Base-by-base conservation (phyloP, 2,329 filamentous ascomycete genomes). In the Scytalidium lignicola region DNA sequence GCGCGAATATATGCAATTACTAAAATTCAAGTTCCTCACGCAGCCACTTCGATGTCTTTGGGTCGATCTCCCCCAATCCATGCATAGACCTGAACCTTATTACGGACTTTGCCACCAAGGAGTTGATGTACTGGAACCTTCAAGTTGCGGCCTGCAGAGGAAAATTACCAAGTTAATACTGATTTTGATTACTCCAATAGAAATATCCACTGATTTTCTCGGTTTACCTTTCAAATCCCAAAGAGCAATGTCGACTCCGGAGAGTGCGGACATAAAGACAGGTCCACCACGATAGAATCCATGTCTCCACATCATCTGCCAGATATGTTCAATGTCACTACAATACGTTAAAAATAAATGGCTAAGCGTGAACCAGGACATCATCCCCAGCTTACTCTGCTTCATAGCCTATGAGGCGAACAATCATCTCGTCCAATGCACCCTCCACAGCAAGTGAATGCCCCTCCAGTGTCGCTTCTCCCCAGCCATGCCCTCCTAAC, bases 271-370 rank as follows among this genome's bases (percentile, higher is more conserved):
- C 77, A 82, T 82, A 63, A 83, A 79, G 42, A 82, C 78, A 1
- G 79, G 76, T 0, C 79, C 79, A 17, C 79, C 79, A 21, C 79
- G 73, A 61, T 83, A 83, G 67, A 82, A 83, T 19, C 74, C 74
- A 8, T 71, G 62, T 39, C 79, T 72, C 74, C 77, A 82, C 47
- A 72, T 70, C 54, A 71, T 71, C 59, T 80, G 77, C 79, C 79
- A 82, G 44, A 82, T 74, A 56, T 81, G 76, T 58, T 82, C 79
- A 50, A 82, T 82, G 47, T 80, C 43, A 37, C 51, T 53, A 32
- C 21, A 26, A 18, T 32, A 15, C 4, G 8, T 20, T 28, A 55
- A 26, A 51, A 37, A 37, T 37, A 7, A 28, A 7, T 28, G 26
- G 5, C 32, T 5, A 37, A 37, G 5, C 12, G 13, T n/a, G 5